Evolutionary conservation across 2,329 filamentous ascomycete species (phyloP).

Genomic region (Exophiala aquamarina): DNA sequence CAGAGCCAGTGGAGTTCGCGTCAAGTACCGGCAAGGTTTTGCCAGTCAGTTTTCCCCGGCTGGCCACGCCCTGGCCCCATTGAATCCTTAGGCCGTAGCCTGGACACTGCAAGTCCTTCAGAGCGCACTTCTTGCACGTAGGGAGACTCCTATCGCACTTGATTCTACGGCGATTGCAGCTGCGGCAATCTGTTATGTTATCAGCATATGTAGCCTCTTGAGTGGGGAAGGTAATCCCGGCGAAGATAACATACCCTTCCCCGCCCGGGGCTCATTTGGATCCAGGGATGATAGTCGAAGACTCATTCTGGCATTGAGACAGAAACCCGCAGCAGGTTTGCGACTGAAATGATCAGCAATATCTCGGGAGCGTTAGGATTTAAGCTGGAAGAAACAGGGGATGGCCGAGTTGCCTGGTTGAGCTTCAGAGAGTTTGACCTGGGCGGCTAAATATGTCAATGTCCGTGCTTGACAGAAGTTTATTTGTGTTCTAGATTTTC

Average conservation of each 20-base stretch:
- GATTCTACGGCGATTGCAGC: constrained; percentile 37
- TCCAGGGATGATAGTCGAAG: constrained; percentile 15
- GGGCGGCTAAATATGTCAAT: no score
- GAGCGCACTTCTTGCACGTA: constrained; percentile 37
- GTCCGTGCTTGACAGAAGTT: no score
- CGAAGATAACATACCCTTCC: no score
- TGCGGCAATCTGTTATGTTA: constrained; percentile 33
- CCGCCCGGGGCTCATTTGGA: constrained; percentile 15
- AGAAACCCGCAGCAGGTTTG: no score
- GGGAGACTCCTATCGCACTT: constrained; percentile 38
- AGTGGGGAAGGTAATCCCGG: no score
- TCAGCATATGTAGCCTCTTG: no score
- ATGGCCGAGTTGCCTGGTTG: background rate
- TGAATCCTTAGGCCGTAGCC: constrained; percentile 35
- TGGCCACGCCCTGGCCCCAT: constrained; percentile 36
- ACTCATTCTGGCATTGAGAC: constrained; percentile 8
- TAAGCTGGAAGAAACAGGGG: no score
- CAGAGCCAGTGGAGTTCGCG: constrained; percentile 1
- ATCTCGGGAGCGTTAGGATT: no score
- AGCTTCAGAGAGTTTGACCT: no score
- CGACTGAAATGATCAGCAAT: no score
- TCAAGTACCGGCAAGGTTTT: constrained; percentile 23
- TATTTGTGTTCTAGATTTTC: no score
- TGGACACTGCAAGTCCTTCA: constrained; percentile 35
- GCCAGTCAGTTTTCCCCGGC: constrained; percentile 15